Base-by-base conservation (phyloP, 2,329 filamentous ascomycete genomes). In the Paraphaeosphaeria minitans region DNA sequence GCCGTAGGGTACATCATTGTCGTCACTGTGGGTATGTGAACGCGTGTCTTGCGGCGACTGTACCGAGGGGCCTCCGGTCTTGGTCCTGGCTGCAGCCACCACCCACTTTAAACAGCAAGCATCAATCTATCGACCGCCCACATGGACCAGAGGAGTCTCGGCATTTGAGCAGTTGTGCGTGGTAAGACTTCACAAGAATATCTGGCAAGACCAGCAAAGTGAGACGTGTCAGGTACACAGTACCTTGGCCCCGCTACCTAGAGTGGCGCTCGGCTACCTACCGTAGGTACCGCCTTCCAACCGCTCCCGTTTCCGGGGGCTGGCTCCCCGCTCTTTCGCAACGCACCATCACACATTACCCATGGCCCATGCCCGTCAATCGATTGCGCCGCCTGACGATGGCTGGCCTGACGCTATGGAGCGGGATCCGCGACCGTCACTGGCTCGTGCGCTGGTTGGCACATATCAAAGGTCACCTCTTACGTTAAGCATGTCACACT, bases 351-450 rank as follows among this genome's bases (percentile, higher is more conserved):
- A 31, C 27, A 39, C 2, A 33, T 31, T 27, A 31, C 27, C 7
- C 27, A 53, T 8, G 37, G n/a, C 1, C 33, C 39, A 31, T 22
- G 22, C 35, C 33, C 14, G 49, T 29, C 43, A n/a, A 19, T 27
- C 49, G 13, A 21, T 37, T 50, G 47, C 47, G 47, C 47, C 47
- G 9, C 47, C 43, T 12, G 21, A 35, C 10, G 19, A 39, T 22
- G 31, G 29, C 29, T 4, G 47, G 31, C n/a, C 47, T 50, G 49
- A 35, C 49, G 49, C 29, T 21, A 53, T 43, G 50, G 39, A 33
- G 50, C 50, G 50, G 50, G 50, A 45, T 53, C 50, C 41, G 50
- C 39, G 37, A 22, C 39, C 27, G 37, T 37, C 37, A 33, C 50
- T 33, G 50, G 39, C 50, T 21, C 50, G 50, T 43, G 50, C 37